Conservation (phyloP, 2,329 filamentous ascomycete species). For the Ophiostoma quercus region DNA sequence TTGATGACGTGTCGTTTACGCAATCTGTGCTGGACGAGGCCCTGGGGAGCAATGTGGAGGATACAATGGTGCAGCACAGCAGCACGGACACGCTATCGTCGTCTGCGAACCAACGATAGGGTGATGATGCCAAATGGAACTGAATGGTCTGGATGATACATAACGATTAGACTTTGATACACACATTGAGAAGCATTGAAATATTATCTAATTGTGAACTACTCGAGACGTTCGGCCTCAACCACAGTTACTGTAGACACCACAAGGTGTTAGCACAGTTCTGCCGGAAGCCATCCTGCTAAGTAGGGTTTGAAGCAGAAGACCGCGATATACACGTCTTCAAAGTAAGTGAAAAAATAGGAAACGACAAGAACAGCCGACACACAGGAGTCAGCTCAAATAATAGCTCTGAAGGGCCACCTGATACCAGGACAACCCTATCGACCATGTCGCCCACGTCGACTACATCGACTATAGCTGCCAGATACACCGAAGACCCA, state of each 20-base stretch:
- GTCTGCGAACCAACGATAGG: slow-evolving; percentile 11
- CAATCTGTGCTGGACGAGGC: slow-evolving; percentile 29
- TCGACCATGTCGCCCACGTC: too few species aligned
- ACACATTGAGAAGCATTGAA: not conserved
- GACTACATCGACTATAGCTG: too few species aligned
- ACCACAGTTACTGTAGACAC: not conserved
- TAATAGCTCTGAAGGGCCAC: too few species aligned
- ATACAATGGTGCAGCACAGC: slow-evolving; percentile 20
- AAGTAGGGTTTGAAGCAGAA: not conserved
- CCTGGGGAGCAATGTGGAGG: slow-evolving; percentile 27
- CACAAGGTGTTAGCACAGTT: not conserved
- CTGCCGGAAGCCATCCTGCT: not conserved
- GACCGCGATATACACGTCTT: not conserved
- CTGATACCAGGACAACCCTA: too few species aligned
- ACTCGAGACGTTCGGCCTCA: not conserved
- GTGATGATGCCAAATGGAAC: not conserved
- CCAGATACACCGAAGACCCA: too few species aligned
- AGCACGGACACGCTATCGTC: slow-evolving; percentile 21
- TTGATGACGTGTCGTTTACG: slow-evolving; percentile 48
- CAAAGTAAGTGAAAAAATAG: not conserved
- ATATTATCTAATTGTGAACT: not conserved
- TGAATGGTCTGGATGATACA: not conserved
- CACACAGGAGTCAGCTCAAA: not conserved
- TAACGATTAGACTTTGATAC: not conserved
- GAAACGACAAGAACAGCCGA: not conserved